Evolutionary conservation across 345 rosid genomes (phyloP).

Genomic region (Geranium rotundifolium): DNA sequence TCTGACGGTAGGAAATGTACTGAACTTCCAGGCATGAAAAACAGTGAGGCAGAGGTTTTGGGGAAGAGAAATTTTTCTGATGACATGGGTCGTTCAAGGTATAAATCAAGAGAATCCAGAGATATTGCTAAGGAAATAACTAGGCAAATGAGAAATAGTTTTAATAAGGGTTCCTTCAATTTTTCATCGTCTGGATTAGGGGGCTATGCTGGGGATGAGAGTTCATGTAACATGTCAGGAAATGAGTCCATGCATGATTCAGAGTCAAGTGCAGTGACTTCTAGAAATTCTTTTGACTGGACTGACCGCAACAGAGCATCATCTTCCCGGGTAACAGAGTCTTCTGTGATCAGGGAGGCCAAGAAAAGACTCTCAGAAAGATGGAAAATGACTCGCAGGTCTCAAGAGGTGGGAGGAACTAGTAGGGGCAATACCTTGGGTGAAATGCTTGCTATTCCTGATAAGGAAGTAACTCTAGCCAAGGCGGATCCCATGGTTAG

Average conservation of each 20-base stretch:
- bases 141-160: slow-evolving; percentile 45
- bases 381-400: slow-evolving; percentile 74
- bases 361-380: slow-evolving; percentile 88
- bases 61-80: slow-evolving; percentile 33
- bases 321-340: slow-evolving; percentile 42
- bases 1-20: slow-evolving; percentile 27
- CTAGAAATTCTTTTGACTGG: slow-evolving; percentile 31
- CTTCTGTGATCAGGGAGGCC: slow-evolving; percentile 79
- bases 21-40: slow-evolving; percentile 28
- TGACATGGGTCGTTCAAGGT: slow-evolving; percentile 36
- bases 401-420: slow-evolving; percentile 38
- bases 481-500: slow-evolving; percentile 24
- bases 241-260: slow-evolving; percentile 67
- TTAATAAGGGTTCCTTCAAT: slow-evolving; percentile 27
- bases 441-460: slow-evolving; percentile 87
- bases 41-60: slow-evolving; percentile 21
- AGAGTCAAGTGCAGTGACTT: slow-evolving; percentile 29
- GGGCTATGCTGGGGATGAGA: slow-evolving; percentile 73
- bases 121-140: slow-evolving; percentile 57
- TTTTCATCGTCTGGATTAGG: slow-evolving; percentile 37
- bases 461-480: slow-evolving; percentile 32
- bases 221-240: slow-evolving; percentile 54
- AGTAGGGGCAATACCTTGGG: slow-evolving; percentile 65
- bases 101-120: slow-evolving; percentile 53
- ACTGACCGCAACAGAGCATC: slow-evolving; percentile 28